phyloP scores from a whole-genome alignment of 805 yeast genomes.

The Wickerhamomyces canadensis region DNA sequence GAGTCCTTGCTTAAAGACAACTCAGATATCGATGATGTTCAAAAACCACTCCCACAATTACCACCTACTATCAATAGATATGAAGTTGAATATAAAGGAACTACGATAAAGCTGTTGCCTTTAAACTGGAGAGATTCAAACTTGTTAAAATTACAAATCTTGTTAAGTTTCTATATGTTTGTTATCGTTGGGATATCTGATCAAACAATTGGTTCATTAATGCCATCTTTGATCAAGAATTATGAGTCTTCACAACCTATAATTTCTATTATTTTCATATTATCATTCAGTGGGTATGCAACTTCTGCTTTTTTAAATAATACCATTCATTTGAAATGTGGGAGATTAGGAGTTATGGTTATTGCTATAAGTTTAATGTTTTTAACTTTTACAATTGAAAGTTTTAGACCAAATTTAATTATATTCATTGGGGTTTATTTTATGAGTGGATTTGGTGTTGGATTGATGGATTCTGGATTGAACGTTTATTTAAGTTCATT shows the following conservation, averaged over 20 bases:
- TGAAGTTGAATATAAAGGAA: conserved; percentile 2
- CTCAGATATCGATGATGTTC: too few species aligned
- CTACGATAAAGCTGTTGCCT: conserved; percentile 5
- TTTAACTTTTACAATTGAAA: not conserved
- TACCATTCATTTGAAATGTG: conserved; percentile 34
- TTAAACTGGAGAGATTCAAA: conserved; percentile 25
- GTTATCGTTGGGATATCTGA: conserved; percentile 51
- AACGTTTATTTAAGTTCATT: conserved; percentile 44
- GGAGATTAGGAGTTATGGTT: conserved; percentile 41
- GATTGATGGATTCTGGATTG: conserved; percentile 49
- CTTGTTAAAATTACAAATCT: conserved; percentile 39
- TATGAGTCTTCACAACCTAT: conserved; percentile 44
- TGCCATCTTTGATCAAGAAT: conserved; percentile 44
- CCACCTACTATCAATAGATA: too few species aligned
- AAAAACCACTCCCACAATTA: conserved; percentile 5
- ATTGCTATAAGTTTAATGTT: conserved; percentile 21
- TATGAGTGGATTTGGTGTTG: conserved; percentile 49
- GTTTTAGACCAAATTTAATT: too few species aligned
- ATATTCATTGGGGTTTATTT: conserved; percentile 35
- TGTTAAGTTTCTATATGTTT: conserved; percentile 34
- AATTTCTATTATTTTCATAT: conserved; percentile 44
- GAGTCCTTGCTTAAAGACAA: not conserved
- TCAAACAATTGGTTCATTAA: conserved; percentile 54
- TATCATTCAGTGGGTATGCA: conserved; percentile 51
- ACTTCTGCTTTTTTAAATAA: conserved; percentile 46